Evolutionary conservation across 306 rosid species (phyloP).

Genomic region (Medicago arabica): DNA sequence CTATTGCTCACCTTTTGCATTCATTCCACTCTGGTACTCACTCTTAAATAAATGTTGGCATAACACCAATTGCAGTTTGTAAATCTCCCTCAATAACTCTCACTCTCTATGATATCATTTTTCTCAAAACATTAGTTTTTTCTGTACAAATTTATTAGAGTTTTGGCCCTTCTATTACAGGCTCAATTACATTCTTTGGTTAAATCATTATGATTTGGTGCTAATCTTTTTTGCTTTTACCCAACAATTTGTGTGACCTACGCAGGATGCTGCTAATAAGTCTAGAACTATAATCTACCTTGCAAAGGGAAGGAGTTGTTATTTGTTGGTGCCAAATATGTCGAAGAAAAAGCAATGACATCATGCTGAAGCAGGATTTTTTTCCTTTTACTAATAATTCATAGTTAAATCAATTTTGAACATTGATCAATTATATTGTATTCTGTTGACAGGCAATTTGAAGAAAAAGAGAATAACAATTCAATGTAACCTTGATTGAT

Average conservation of each 20-base stretch:
- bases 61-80: constrained; percentile 14
- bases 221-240: constrained; percentile 18
- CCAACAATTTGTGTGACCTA: constrained; percentile 28
- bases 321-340: constrained; percentile 3
- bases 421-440: constrained; percentile 15
- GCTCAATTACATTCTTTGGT: constrained; percentile 3
- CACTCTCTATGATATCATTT: neutral
- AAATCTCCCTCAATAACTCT: neutral
- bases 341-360: constrained; percentile 11
- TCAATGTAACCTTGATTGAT: neutral
- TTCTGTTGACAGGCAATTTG: constrained; percentile 12
- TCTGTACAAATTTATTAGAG: constrained; percentile 8
- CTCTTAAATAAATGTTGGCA: constrained; percentile 8
- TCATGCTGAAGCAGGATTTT: constrained; percentile 15
- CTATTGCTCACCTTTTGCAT: constrained; percentile 11
- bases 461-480: constrained; percentile 22
- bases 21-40: constrained; percentile 19
- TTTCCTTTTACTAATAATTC: constrained; percentile 9
- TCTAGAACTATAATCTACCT: constrained; percentile 1
- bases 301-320: constrained; percentile 17
- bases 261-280: neutral
- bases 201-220: constrained; percentile 11
- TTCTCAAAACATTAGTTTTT: neutral
- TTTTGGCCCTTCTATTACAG: constrained; percentile 6
- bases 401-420: constrained; percentile 25